Conservation (phyloP, 1,284 basidiomycete genomes). For the Golubevia pallescens region DNA sequence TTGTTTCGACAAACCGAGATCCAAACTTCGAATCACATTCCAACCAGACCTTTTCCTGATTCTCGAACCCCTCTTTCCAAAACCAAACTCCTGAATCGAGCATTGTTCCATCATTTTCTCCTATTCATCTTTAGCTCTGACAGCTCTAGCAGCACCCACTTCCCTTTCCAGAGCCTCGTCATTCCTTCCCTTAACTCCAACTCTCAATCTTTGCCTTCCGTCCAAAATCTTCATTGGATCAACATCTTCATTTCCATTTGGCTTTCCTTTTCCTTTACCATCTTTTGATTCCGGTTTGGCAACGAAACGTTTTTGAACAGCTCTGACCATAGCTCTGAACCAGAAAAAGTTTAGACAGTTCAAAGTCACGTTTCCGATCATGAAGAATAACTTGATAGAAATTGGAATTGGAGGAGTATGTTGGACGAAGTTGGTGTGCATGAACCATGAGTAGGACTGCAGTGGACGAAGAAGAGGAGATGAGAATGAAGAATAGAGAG, state of each 20-base stretch:
- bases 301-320: constrained; percentile 60
- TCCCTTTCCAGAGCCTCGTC: constrained; percentile 11
- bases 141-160: no score
- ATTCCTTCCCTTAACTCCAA: constrained; percentile 26
- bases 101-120: no score
- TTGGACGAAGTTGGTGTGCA: constrained; percentile 38
- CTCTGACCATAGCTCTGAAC: constrained; percentile 64
- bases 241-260: constrained; percentile 11
- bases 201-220: constrained; percentile 35
- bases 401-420: constrained; percentile 28
- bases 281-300: constrained; percentile 19
- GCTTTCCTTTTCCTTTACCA: no score
- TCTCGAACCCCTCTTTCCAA: no score
- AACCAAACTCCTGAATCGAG: no score
- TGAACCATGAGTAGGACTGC: constrained; percentile 40
- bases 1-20: no score
- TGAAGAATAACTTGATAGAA: constrained; percentile 31
- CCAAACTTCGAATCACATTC: no score
- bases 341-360: constrained; percentile 65
- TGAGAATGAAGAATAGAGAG: constrained; percentile 15
- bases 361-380: constrained; percentile 37
- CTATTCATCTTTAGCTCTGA: no score
- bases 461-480: constrained; percentile 6
- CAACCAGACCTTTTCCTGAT: no score
- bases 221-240: constrained; percentile 29